phyloP scores from a whole-genome alignment of 2,329 filamentous ascomycete genomes.

The Epicoccum nigrum region DNA sequence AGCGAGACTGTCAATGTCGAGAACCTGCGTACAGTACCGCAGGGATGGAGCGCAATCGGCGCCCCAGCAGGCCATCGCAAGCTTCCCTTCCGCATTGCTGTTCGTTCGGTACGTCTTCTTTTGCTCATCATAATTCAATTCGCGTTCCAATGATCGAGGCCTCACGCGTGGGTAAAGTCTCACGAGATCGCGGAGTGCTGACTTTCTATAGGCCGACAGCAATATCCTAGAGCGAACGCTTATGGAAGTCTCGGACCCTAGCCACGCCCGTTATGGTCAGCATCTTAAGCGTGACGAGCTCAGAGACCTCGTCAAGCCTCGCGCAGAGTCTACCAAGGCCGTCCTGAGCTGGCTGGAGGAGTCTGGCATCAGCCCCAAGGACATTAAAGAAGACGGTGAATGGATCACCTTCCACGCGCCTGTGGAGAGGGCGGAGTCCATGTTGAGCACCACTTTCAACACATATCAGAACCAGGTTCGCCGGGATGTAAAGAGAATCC shows the following conservation, averaged over 20 bases:
- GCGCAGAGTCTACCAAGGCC: slow-evolving; percentile 53
- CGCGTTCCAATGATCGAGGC: neutral
- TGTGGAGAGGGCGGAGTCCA: slow-evolving; percentile 58
- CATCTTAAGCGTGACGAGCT: slow-evolving; percentile 68
- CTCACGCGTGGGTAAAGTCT: slow-evolving; percentile 1
- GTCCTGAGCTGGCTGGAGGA: slow-evolving; percentile 63
- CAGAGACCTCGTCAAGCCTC: slow-evolving; percentile 60
- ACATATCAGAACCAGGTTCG: slow-evolving; percentile 58
- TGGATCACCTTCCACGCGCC: slow-evolving; percentile 67
- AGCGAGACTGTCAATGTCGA: slow-evolving; percentile 37
- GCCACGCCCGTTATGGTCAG: slow-evolving; percentile 63
- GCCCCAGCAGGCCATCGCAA: slow-evolving; percentile 38
- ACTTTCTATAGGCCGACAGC: slow-evolving; percentile 54
- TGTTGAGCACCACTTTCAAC: slow-evolving; percentile 65
- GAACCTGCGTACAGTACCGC: slow-evolving; percentile 38
- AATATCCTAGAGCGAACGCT: slow-evolving; percentile 63
- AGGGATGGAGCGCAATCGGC: slow-evolving; percentile 46
- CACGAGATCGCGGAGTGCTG: slow-evolving; percentile 17
- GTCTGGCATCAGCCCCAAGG: slow-evolving; percentile 54
- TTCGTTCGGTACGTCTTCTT: slow-evolving; percentile 43
- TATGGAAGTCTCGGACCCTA: slow-evolving; percentile 67
- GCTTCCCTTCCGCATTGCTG: slow-evolving; percentile 49
- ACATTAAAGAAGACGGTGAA: slow-evolving; percentile 60
- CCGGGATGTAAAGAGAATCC: slow-evolving; percentile 55
- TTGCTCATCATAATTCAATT: neutral